Evolutionary conservation across 2,329 filamentous ascomycete genomes (phyloP).

Genomic region (Alternaria sp.): DNA sequence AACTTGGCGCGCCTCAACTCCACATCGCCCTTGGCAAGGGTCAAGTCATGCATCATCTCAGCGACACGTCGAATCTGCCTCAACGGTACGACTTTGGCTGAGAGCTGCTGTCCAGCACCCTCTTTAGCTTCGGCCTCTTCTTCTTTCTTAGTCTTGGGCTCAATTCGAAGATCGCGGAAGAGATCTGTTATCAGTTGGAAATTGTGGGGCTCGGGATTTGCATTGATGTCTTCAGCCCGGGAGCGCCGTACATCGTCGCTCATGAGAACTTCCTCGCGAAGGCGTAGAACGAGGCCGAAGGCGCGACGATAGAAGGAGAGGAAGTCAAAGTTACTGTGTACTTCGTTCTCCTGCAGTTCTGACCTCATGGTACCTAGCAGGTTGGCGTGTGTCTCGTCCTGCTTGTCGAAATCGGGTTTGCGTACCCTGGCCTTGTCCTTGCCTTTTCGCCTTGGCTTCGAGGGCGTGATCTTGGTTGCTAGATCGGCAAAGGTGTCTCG

Average conservation of each 20-base stretch:
- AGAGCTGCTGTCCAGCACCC: conserved; percentile 9
- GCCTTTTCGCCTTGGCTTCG: not conserved
- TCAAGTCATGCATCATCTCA: conserved; percentile 15
- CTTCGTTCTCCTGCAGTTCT: conserved; percentile 15
- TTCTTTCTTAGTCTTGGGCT: conserved; percentile 9
- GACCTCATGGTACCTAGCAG: conserved; percentile 10
- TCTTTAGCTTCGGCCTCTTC: not conserved
- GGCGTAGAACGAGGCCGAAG: conserved; percentile 8
- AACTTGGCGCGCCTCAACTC: conserved; percentile 11
- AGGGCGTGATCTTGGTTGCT: not conserved
- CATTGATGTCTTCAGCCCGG: not conserved
- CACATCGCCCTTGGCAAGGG: conserved; percentile 8
- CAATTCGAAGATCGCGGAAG: conserved; percentile 11
- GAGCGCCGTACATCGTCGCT: conserved; percentile 3
- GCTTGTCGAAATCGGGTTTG: conserved; percentile 10
- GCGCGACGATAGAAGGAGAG: conserved; percentile 24
- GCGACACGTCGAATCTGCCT: conserved; percentile 5
- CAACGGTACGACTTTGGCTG: not conserved
- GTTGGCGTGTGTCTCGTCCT: not conserved
- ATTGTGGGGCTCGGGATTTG: conserved; percentile 6
- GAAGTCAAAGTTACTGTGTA: conserved; percentile 29
- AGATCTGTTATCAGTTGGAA: conserved; percentile 13
- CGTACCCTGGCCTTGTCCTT: conserved; percentile 7
- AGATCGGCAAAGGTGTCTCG: conserved; percentile 8
- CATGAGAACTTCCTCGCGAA: conserved; percentile 17